Conservation (phyloP, 116 monocot genomes). For the Trichopus zeylanicus region DNA sequence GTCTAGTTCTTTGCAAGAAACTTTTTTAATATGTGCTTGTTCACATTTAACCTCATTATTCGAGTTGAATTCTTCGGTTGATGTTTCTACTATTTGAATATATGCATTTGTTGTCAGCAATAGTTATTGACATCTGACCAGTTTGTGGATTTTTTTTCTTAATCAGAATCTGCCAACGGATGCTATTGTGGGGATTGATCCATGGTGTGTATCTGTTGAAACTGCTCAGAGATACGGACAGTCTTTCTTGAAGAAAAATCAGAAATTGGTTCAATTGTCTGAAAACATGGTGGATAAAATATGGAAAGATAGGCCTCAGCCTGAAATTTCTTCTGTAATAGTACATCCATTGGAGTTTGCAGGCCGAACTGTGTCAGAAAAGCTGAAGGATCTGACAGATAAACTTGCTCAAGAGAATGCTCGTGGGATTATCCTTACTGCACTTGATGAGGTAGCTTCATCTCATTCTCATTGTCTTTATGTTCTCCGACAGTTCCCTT, state of each 20-base stretch:
- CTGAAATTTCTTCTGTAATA: conserved; percentile 43
- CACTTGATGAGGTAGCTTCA: conserved; percentile 84
- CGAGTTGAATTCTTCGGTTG: no score
- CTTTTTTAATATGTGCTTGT: neutral
- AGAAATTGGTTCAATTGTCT: conserved; percentile 69
- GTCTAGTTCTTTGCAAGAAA: neutral
- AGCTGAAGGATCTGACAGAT: conserved; percentile 64
- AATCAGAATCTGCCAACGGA: conserved; percentile 65
- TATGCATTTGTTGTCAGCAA: neutral
- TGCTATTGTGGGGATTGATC: conserved; percentile 76
- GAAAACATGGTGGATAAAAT: conserved; percentile 78
- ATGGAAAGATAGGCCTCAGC: conserved; percentile 74
- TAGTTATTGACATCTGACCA: neutral
- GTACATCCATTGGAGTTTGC: conserved; percentile 78
- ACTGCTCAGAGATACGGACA: conserved; percentile 68
- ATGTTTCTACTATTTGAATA: neutral
- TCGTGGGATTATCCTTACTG: conserved; percentile 54
- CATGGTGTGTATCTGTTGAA: conserved; percentile 96
- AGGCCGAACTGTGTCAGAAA: conserved; percentile 66
- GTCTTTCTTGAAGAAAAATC: conserved; percentile 68
- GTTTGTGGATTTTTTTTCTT: neutral
- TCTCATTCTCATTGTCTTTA: neutral
- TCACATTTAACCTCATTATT: neutral
- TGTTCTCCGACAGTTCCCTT: neutral
- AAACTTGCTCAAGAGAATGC: conserved; percentile 59